Evolutionary conservation across 2,329 filamentous ascomycete genomes (phyloP).

Genomic region (Venturia oleaginea): DNA sequence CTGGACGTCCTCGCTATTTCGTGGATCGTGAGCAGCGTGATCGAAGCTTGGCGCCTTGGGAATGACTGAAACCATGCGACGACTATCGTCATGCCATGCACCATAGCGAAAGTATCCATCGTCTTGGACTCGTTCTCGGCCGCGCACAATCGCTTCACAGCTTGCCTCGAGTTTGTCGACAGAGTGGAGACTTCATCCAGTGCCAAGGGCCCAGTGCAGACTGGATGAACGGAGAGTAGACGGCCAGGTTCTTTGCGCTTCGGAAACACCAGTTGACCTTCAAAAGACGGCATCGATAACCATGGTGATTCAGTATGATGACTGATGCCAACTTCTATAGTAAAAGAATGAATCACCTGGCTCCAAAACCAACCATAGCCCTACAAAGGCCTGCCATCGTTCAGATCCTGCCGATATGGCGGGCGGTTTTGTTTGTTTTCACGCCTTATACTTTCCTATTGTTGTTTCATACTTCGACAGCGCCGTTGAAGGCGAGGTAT

Average conservation of each 20-base stretch:
- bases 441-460: too few relatives aligned
- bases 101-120: not conserved
- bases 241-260: not conserved
- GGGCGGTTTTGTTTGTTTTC: too few relatives aligned
- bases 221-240: not conserved
- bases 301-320: too few relatives aligned
- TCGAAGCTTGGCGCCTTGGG: constrained; percentile 8
- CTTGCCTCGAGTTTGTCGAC: not conserved
- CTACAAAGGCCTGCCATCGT: too few relatives aligned
- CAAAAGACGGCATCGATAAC: too few relatives aligned
- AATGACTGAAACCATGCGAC: not conserved
- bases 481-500: too few relatives aligned
- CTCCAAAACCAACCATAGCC: too few relatives aligned
- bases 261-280: too few relatives aligned
- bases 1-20: constrained; percentile 18
- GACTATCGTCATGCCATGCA: not conserved
- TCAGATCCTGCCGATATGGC: too few relatives aligned
- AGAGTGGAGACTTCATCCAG: not conserved
- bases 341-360: too few relatives aligned
- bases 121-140: not conserved
- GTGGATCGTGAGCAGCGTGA: constrained; percentile 10
- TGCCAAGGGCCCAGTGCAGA: not conserved
- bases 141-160: not conserved
- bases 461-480: too few relatives aligned
- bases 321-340: too few relatives aligned